These are phyloP conservation scores for Ogataea paradorogensis DNA, from an alignment of 805 yeast genomes.

Conservation along the genomic window DNA sequence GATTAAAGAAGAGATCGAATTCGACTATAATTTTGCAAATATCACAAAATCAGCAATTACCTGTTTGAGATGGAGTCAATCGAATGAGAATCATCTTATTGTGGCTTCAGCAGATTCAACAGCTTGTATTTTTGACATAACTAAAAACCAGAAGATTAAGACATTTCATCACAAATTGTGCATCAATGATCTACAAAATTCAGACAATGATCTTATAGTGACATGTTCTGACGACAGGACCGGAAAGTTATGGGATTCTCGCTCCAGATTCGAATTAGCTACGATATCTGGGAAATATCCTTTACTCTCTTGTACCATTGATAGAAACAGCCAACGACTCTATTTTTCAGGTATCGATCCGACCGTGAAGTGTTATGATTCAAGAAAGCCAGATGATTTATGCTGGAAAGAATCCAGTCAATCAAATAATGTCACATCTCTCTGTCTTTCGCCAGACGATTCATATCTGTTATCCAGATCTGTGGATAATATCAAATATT, in stretches of 20 bases:
- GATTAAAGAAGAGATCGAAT: slow-evolving; percentile 15
- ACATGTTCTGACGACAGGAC: slow-evolving; percentile 69
- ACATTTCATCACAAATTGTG: slow-evolving; percentile 40
- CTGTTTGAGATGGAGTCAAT: slow-evolving; percentile 50
- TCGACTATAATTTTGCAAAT: slow-evolving; percentile 12
- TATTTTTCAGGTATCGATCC: slow-evolving; percentile 72
- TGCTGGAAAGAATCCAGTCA: slow-evolving; percentile 46
- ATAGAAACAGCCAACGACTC: slow-evolving; percentile 39
- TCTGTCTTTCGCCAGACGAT: slow-evolving; percentile 42
- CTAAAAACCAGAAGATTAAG: slow-evolving; percentile 51
- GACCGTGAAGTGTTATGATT: slow-evolving; percentile 55
- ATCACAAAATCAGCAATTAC: slow-evolving; percentile 63
- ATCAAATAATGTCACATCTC: slow-evolving; percentile 53
- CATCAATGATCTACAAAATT: slow-evolving; percentile 52
- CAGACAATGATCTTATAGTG: slow-evolving; percentile 32
- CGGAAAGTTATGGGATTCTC: slow-evolving; percentile 60
- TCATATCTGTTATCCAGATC: slow-evolving; percentile 49
- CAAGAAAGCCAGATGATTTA: slow-evolving; percentile 40
- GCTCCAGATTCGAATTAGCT: slow-evolving; percentile 45
- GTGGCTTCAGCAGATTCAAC: slow-evolving; percentile 63
- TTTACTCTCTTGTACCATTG: slow-evolving; percentile 46
- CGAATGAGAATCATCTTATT: slow-evolving; percentile 41
- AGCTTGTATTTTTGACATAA: slow-evolving; percentile 59
- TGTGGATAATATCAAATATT: slow-evolving; percentile 56
- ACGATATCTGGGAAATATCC: slow-evolving; percentile 47